Evolutionary conservation across 768 basidiomycete genomes (phyloP), one percentile per base, ranked within the genome.

Genomic region (Suillus subalutaceus): DNA sequence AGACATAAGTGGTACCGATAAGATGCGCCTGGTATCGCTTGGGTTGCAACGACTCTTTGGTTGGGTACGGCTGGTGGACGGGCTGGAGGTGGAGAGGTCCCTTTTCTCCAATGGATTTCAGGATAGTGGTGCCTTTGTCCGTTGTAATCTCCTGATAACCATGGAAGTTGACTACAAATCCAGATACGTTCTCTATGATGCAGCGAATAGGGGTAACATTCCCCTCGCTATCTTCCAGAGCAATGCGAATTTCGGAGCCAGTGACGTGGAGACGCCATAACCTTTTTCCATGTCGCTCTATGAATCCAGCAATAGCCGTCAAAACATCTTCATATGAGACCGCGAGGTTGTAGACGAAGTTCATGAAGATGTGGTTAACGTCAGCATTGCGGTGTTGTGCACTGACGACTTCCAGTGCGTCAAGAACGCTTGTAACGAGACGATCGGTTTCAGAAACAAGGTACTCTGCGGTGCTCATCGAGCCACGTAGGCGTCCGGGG

Each of bases 21-120:
- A 98, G 87, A 78, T 99, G 97, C 30, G 97, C 97, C 76, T 99
- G 97, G 82, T 99, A 99, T 69, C 97, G 95, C 79, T 97, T 96
- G 50, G 97, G 97, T 76, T 99, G 97, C 57, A 99, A 83, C 20
- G 96, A 98, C 77, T 98, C 97, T 81, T 97, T 99, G 65, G 97
- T 99, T 16, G 97, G 89, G 80, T 99, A 99, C 0, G 94, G 84
- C 70, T 92, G 88, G 78, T 93, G 91, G 69, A 97, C 97, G 13
- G 95, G 96, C 79, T 96, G 96, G 35, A 99, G 85, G 79, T 99
- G 97, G 62, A 97, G 85, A 59, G 97, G 94, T 5, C 97, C 97
- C 78, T 97, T 97, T 59, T 97, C 94, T 53, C 97, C 97, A 69
- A 99, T 97, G 3, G 97, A 97, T 80, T 98, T 99, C 68, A 99